phyloP scores from a whole-genome alignment of 805 yeast species.

The Ogataea nitratoaversa region DNA sequence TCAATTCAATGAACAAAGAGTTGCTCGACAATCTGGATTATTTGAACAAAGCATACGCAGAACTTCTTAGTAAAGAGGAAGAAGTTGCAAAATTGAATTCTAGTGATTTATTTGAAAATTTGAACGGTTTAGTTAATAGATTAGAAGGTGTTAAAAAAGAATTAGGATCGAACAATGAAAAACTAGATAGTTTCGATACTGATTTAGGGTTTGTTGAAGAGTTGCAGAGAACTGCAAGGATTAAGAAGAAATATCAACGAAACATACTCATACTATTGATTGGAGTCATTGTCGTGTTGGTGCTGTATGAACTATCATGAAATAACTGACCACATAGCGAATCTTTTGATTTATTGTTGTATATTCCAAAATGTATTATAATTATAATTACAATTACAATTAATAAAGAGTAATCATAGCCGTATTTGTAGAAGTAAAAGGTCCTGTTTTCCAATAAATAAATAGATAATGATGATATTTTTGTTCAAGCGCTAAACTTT shows the following conservation, averaged over 20 bases:
- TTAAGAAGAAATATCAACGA: conserved; percentile 10
- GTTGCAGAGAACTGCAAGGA: conserved; percentile 14
- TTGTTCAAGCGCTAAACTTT: no score
- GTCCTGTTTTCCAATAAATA: no score
- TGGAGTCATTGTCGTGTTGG: conserved; percentile 6
- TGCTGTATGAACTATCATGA: conserved; percentile 6
- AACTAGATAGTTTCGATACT: conserved; percentile 18
- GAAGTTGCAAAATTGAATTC: conserved; percentile 19
- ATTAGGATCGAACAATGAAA: conserved; percentile 19
- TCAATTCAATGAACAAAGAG: conserved; percentile 25
- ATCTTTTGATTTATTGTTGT: no score
- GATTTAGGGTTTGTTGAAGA: conserved; percentile 16
- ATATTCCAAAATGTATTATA: no score
- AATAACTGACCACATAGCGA: no score
- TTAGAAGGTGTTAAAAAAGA: conserved; percentile 21
- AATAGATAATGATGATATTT: no score
- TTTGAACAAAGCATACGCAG: conserved; percentile 27
- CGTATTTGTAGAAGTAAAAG: no score
- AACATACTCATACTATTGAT: conserved; percentile 7
- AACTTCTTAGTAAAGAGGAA: conserved; percentile 27
- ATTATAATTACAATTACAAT: no score
- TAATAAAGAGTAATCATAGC: no score
- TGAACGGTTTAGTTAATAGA: conserved; percentile 26
- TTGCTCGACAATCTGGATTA: conserved; percentile 24
- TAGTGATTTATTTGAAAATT: conserved; percentile 21